These are phyloP conservation scores for Boletus chippewaensis DNA, from an alignment of 1,284 basidiomycete species.

Conservation along the genomic window DNA sequence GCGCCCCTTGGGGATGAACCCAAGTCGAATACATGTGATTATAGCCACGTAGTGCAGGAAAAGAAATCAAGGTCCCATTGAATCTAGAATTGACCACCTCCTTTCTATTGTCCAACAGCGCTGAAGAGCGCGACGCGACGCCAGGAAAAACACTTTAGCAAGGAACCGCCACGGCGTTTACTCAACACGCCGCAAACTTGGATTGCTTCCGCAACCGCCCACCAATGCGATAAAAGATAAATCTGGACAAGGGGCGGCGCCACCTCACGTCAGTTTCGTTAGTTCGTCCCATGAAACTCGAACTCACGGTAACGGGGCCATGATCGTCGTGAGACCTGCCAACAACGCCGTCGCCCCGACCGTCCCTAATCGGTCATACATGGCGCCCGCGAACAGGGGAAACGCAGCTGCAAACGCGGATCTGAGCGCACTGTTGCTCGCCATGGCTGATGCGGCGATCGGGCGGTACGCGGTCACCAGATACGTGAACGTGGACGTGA, in stretches of 20 bases:
- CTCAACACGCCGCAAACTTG: conserved; percentile 28
- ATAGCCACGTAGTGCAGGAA: neutral
- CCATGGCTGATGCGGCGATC: conserved; percentile 73
- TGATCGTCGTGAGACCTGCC: conserved; percentile 60
- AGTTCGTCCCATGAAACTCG: no score
- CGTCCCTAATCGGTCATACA: conserved; percentile 57
- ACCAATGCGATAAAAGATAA: conserved; percentile 35
- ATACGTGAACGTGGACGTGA: conserved; percentile 66
- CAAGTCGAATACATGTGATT: neutral
- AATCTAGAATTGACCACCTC: no score
- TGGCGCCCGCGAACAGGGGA: conserved; percentile 58
- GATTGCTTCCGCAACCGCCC: conserved; percentile 31
- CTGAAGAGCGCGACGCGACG: no score
- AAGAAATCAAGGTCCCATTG: no score
- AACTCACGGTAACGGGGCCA: conserved; percentile 68
- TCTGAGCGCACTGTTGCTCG: conserved; percentile 63
- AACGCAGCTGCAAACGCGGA: conserved; percentile 66
- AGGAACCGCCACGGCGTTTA: neutral
- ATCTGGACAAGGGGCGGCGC: conserved; percentile 22
- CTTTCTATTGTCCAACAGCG: no score
- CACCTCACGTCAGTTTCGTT: no score
- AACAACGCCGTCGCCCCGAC: conserved; percentile 74
- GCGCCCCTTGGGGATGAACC: neutral
- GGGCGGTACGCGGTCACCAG: conserved; percentile 69
- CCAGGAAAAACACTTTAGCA: neutral